Evolutionary conservation across 2,329 filamentous ascomycete genomes (phyloP).

Genomic region (Cladophialophora yegresii): DNA sequence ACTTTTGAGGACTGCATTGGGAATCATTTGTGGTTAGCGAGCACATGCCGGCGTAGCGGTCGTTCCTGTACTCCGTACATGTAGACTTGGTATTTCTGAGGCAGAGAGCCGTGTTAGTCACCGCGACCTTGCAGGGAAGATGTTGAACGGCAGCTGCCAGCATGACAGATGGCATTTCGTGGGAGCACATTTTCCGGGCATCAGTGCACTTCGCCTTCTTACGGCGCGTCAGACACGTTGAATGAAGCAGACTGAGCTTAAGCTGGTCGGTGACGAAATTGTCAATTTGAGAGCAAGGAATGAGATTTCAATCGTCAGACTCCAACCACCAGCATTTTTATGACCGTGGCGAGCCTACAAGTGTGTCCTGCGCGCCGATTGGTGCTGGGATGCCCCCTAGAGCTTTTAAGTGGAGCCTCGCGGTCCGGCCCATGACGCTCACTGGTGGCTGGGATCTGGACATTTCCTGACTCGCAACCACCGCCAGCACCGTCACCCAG

Average conservation of each 20-base stretch:
- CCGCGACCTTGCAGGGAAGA: background rate
- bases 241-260: constrained; percentile 7
- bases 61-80: background rate
- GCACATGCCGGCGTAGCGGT: background rate
- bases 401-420: background rate
- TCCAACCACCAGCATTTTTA: constrained; percentile 24
- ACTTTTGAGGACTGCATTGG: constrained; percentile 35
- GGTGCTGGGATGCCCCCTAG: background rate
- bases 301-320: constrained; percentile 14
- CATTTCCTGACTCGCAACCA: background rate
- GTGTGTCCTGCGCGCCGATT: constrained; percentile 1
- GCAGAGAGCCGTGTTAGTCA: background rate
- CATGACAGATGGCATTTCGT: background rate
- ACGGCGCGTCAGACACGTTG: background rate
- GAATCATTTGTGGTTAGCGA: background rate
- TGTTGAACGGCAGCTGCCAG: background rate
- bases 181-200: background rate
- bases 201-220: background rate
- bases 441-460: constrained; percentile 21
- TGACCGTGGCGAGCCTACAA: background rate
- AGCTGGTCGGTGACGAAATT: background rate
- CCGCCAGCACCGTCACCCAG: constrained; percentile 7
- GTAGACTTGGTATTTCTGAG: background rate
- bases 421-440: background rate
- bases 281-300: background rate